Evolutionary conservation across 1,284 basidiomycete genomes (phyloP).

Genomic region (Cutaneotrichosporon dermatis): DNA sequence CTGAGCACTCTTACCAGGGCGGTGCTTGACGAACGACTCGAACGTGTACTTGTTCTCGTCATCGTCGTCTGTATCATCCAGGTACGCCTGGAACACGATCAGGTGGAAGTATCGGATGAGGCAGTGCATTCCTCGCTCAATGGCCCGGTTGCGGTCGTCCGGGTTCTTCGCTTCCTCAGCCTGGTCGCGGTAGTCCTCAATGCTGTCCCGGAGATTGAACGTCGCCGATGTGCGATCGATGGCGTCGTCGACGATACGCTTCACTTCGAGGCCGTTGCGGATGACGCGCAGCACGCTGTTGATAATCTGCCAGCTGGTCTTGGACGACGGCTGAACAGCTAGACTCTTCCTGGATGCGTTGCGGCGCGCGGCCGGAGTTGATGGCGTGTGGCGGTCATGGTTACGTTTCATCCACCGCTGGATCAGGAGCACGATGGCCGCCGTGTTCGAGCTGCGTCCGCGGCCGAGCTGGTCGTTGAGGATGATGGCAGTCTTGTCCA

Average conservation of each 20-base stretch:
- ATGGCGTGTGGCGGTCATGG: constrained; percentile 11
- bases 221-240: constrained; percentile 84
- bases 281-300: constrained; percentile 80
- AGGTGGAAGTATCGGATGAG: constrained; percentile 84
- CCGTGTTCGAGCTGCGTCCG: constrained; percentile 86
- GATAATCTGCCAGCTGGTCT: constrained; percentile 60
- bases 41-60: constrained; percentile 71
- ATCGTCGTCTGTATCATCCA: constrained; percentile 79
- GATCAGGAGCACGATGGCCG: constrained; percentile 81
- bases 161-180: constrained; percentile 76
- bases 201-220: constrained; percentile 77
- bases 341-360: constrained; percentile 14
- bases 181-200: constrained; percentile 63
- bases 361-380: constrained; percentile 12
- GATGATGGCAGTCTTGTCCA: constrained; percentile 74
- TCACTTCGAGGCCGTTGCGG: constrained; percentile 80
- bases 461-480: constrained; percentile 95
- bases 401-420: constrained; percentile 70
- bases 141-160: constrained; percentile 60
- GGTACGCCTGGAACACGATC: constrained; percentile 89
- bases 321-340: constrained; percentile 17
- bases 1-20: constrained; percentile 51
- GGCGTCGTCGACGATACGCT: constrained; percentile 80
- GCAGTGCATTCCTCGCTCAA: constrained; percentile 73
- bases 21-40: constrained; percentile 71